Percentiles rank a stretch among this genome's conserved stretches.
phyloP scores from a whole-genome alignment of 768 basidiomycete genomes.

The Mycena sanguinolenta region DNA sequence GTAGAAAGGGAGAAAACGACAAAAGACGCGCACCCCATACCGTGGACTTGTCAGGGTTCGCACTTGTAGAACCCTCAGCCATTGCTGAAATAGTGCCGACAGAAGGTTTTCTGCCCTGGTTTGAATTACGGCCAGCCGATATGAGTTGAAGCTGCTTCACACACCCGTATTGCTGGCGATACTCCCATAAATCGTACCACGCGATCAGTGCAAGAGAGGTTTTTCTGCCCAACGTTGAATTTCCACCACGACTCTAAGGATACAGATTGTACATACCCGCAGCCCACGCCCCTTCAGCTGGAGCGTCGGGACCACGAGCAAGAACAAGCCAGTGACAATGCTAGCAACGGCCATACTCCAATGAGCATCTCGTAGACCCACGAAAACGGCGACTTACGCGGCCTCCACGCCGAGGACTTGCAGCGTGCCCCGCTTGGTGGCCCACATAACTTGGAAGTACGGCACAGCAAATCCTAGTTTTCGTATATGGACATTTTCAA shows the following conservation, averaged over 20 bases:
- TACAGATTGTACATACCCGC: slow-evolving; percentile 52
- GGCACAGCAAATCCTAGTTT: slow-evolving; percentile 68
- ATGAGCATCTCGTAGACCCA: background rate
- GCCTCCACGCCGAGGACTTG: slow-evolving; percentile 70
- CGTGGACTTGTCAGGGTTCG: no score
- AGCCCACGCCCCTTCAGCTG: slow-evolving; percentile 60
- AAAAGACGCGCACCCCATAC: no score
- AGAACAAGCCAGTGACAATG: slow-evolving; percentile 62
- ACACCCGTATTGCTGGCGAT: no score
- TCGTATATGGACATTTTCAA: no score
- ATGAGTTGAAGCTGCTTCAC: no score
- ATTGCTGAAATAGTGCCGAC: no score
- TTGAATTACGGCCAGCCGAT: no score
- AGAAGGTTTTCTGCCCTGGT: no score
- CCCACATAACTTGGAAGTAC: slow-evolving; percentile 72
- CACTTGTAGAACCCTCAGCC: no score
- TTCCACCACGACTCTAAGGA: background rate
- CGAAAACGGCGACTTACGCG: slow-evolving; percentile 50
- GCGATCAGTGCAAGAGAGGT: slow-evolving; percentile 38
- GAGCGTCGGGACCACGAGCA: slow-evolving; percentile 61
- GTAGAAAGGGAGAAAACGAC: no score
- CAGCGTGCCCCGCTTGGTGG: slow-evolving; percentile 62
- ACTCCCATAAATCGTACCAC: background rate
- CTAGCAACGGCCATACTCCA: slow-evolving; percentile 40
- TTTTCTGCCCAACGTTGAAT: slow-evolving; percentile 30